Conservation (phyloP, 805 yeast genomes). For the Hanseniaspora occidentalis region DNA sequence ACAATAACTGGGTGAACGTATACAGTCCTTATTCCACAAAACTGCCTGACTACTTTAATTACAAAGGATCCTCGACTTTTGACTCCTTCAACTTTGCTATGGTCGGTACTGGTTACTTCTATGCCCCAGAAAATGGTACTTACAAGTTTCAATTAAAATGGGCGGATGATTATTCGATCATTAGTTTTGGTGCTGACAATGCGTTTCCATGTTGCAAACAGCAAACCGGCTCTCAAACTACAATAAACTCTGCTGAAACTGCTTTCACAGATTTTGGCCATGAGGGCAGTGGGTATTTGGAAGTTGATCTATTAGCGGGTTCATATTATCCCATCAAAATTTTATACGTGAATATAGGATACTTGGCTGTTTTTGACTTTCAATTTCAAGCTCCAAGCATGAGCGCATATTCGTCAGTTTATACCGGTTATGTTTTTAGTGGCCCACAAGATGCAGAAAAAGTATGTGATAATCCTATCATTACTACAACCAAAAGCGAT, state of each 20-base stretch:
- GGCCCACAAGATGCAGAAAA: not conserved
- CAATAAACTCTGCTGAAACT: not conserved
- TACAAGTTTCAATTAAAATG: conserved; percentile 14
- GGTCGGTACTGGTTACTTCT: conserved; percentile 17
- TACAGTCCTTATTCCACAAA: not conserved
- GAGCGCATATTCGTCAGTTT: not conserved
- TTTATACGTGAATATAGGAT: not conserved
- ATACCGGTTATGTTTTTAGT: not conserved
- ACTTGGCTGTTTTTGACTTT: not conserved
- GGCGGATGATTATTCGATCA: conserved; percentile 24
- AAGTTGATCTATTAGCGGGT: not conserved
- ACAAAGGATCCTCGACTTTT: conserved; percentile 5
- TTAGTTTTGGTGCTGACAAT: conserved; percentile 21
- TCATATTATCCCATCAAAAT: not conserved
- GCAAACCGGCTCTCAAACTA: not conserved
- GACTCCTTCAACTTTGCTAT: conserved; percentile 13
- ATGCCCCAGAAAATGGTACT: conserved; percentile 19
- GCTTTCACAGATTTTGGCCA: not conserved
- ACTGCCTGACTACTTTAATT: conserved; percentile 9
- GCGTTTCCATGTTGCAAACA: conserved; percentile 26
- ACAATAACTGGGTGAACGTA: not conserved
- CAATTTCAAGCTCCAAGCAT: not conserved
- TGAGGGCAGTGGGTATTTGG: not conserved
- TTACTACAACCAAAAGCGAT: no score
- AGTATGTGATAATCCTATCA: not conserved